phyloP scores from a whole-genome alignment of 2,329 filamentous ascomycete species.

The Diaporthe vexans region DNA sequence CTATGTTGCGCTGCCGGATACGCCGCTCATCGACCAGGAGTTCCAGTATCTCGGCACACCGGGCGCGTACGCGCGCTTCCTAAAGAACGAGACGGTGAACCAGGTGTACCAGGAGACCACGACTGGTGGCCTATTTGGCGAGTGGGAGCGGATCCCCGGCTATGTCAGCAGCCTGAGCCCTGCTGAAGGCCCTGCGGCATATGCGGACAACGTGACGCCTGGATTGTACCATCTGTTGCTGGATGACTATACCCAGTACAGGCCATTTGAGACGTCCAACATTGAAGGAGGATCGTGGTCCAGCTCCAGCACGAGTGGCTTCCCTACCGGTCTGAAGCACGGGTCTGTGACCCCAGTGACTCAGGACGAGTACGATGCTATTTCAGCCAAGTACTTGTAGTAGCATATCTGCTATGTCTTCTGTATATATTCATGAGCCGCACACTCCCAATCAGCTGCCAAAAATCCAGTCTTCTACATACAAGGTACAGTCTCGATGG shows the following conservation, averaged over 20 bases:
- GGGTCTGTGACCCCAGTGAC: slow-evolving; percentile 61
- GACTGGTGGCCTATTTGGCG: slow-evolving; percentile 61
- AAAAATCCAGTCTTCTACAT: not conserved
- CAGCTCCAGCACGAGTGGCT: slow-evolving; percentile 53
- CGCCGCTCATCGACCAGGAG: slow-evolving; percentile 64
- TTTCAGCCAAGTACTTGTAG: slow-evolving; percentile 28
- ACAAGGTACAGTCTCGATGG: not conserved
- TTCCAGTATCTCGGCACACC: slow-evolving; percentile 59
- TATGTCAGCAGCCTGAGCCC: slow-evolving; percentile 51
- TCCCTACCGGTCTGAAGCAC: slow-evolving; percentile 62
- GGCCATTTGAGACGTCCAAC: slow-evolving; percentile 58
- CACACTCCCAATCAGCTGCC: no score
- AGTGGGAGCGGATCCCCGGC: slow-evolving; percentile 58
- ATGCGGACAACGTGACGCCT: slow-evolving; percentile 52
- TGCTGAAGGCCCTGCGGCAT: slow-evolving; percentile 56
- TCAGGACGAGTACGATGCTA: slow-evolving; percentile 55
- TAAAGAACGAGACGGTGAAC: slow-evolving; percentile 64
- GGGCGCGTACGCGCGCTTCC: slow-evolving; percentile 60
- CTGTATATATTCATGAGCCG: not conserved
- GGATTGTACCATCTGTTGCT: slow-evolving; percentile 58
- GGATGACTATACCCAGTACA: slow-evolving; percentile 60
- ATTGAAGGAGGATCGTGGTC: slow-evolving; percentile 56
- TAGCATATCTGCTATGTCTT: not conserved
- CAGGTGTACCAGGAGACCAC: slow-evolving; percentile 63
- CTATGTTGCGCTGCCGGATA: slow-evolving; percentile 57